Conservation (phyloP, 1,284 basidiomycete species). For the Meira nashicola region DNA sequence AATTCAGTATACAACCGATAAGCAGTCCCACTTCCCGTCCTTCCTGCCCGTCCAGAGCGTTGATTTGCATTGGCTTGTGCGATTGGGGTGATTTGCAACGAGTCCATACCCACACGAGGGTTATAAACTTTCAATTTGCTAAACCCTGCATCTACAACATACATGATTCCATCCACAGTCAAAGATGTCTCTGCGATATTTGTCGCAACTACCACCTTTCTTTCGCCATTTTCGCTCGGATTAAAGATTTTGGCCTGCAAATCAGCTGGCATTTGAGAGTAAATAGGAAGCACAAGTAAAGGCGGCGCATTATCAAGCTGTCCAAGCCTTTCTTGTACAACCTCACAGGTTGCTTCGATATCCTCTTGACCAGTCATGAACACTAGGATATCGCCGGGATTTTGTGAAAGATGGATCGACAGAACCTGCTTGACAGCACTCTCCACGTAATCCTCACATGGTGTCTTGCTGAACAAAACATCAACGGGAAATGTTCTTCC, state of each 20-base stretch:
- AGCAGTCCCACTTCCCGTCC: slow-evolving; percentile 79
- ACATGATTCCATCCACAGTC: slow-evolving; percentile 90
- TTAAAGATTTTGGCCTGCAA: slow-evolving; percentile 97
- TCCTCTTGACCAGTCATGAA: slow-evolving; percentile 99
- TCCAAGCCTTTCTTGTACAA: slow-evolving; percentile 69
- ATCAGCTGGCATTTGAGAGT: slow-evolving; percentile 99
- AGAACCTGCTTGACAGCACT: slow-evolving; percentile 94
- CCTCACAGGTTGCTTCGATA: slow-evolving; percentile 64
- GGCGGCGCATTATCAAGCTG: slow-evolving; percentile 85
- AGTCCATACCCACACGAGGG: slow-evolving; percentile 98
- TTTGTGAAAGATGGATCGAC: slow-evolving; percentile 87
- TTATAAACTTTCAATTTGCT: slow-evolving; percentile 99
- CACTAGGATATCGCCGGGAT: slow-evolving; percentile 91
- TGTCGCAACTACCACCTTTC: slow-evolving; percentile 96
- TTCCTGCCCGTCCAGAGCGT: slow-evolving; percentile 87
- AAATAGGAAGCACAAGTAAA: slow-evolving; percentile 86
- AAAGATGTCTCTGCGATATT: slow-evolving; percentile 99
- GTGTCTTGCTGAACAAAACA: slow-evolving; percentile 88
- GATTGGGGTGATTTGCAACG: slow-evolving; percentile 95
- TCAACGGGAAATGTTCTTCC: slow-evolving; percentile 98
- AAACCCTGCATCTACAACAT: slow-evolving; percentile 92
- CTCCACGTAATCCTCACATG: slow-evolving; percentile 98
- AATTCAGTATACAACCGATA: slow-evolving; percentile 96
- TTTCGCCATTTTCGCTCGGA: slow-evolving; percentile 82
- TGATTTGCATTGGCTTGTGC: slow-evolving; percentile 91